Evolutionary conservation across 108 stramenopile genomes (phyloP), one percentile per base, ranked within the genome.

Genomic region (Cyclotella atomus): DNA sequence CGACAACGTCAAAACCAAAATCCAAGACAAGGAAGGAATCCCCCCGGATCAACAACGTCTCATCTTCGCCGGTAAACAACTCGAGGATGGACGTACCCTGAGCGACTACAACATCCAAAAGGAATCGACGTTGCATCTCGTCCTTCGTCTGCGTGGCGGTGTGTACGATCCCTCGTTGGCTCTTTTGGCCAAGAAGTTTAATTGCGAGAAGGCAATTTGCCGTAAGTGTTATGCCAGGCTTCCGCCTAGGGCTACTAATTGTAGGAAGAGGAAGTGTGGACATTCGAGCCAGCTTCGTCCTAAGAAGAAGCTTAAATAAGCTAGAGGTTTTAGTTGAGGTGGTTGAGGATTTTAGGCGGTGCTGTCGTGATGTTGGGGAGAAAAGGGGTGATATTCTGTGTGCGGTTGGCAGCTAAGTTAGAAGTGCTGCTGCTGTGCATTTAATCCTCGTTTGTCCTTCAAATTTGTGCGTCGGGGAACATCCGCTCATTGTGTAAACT

Each of bases 261-360:
- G 99, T 95, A 94, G 99, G 75, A 99, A 99, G 98, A 99, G 98
- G 96, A 99, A 99, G 94, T 99, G 99, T 74, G 99, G 99, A 71
- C 99, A 98, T 88, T 97, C 98, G 45, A 87, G 87, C 53, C 98
- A 99, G 90, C 90, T 99, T 46, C 96, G 99, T 84, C 97, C 97
- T 82, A 99, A 99, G 98, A 99, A 99, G 88, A 99, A 99, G 97
- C 97, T 99, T 62, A 99, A 98, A 88, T 98, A 98, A 94, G 83
- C 73, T 47, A 38, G 27, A 15, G 62, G 41, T 27, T 46, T 2
- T 41, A 12, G 38, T 41, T 41, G 38, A 12, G 38, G 38, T 41
- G 38, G 38, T 41, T 27, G 56, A 17, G 30, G 56, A 30, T 28
- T 57, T 28, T 28, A 28, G 56, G 56, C 30, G 16, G 23, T 30